Base-by-base conservation (phyloP, 148 eudicot genomes). In the Spergularia marina region DNA sequence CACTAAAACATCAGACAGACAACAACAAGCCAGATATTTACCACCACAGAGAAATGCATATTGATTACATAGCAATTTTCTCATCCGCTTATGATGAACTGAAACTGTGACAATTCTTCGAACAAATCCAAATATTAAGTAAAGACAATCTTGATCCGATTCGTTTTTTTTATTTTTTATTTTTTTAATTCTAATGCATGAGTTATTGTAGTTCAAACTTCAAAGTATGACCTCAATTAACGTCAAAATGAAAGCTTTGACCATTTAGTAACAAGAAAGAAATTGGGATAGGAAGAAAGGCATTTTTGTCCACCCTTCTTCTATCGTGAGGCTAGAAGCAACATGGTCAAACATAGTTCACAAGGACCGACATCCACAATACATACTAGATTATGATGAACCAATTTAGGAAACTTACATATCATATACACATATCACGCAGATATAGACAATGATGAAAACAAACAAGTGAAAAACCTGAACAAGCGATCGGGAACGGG, bases 391-490 rank as follows among this genome's bases (percentile, higher is more conserved):
- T 9, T 44, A 14, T 9, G 18, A 62, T 34, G 11, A 55, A 54
- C 7, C 49, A 44, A 6, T 44, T 6, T 5, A 6, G 49, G 8
- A 0, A 44, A 44, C 7, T 44, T 30, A 30, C 36, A 30, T 30
- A 30, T 2, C 36, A 44, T 44, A 44, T 5, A 55, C 9, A 16
- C 41, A 36, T 23, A 17, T 16, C 7, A 53, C 4, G 40, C 57
- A 41, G 44, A 73, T 10, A 21, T 49, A 52, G 56, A 21, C 36
- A 30, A 30, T 39, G 12, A 53, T 20, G 23, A 14, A 6, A 71
- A 53, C 36, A 2, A 74, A 23, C 25, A 17, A 13, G 11, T 40
- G 68, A 57, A 53, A 53, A 78, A 91, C 97, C 95, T 92, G 93
- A 76, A 81, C 69, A 63, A 71, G 80, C 30, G 90, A 79, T 56